Base-by-base conservation (phyloP, 2,329 filamentous ascomycete genomes). In the Penicillium psychrosexuale region DNA sequence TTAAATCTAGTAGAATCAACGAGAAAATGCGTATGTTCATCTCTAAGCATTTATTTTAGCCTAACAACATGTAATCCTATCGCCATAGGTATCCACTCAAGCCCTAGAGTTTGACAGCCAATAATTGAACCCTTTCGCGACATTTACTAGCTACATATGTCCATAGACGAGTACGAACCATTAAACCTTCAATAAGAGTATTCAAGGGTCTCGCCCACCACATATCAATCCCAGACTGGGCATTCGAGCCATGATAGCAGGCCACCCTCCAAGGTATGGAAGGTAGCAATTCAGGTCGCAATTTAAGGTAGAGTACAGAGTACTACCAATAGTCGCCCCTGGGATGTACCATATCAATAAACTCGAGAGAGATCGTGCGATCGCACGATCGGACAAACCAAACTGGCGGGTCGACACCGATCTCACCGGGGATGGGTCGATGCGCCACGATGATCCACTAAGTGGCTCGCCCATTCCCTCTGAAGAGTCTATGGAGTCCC, bases 331-430 rank as follows among this genome's bases (percentile, higher is more conserved):
- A 24, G 22, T 24, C 22, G 22, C 22, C 22, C 22, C 22, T 24
- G 22, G 22, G 17, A 44, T 49, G 31, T 33, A 13, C 13, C 30
- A 33, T 33, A 33, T 8, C 30, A 12, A 13, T 11, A 33, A 13
- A 33, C 9, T 13, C 30, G 3, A 33, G 30, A 33, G 12, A 33
- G 30, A 13, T 33, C 30, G 27, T 8, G 8, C 31, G 48, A 61
- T 33, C 30, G 6, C 27, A 28, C 31, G 48, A 61, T 59, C 56
- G 45, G 30, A 44, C 53, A 33, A 58, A 56, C 56, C 56, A 56
- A 12, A 40, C 12, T 38, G 34, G 28, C 42, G 47, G 51, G 39
- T 12, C 11, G n/a, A 11, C 7, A 17, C 24, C 31, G 39, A 15
- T 34, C 11, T 22, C 19, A 22, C 37, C 37, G 19, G 11, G 37